Conservation (phyloP, 305 asterid genomes). For the Fraxinus sp. region DNA sequence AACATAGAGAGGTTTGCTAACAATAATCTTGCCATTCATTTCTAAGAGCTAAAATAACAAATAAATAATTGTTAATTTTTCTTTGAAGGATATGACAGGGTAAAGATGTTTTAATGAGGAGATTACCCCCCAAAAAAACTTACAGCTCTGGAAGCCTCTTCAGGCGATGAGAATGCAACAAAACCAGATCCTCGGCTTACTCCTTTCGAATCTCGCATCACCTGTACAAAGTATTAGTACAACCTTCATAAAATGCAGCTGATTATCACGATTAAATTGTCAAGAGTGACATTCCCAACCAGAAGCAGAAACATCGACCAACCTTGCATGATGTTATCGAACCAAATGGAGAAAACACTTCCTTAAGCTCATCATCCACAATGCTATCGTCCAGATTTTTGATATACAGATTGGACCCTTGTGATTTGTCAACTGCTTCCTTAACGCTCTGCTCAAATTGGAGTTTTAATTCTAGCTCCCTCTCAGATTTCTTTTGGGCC, state of each 20-base stretch:
- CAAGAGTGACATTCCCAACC: background rate
- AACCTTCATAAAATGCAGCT: background rate
- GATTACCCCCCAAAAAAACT: conserved; percentile 12
- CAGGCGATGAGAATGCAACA: conserved; percentile 87
- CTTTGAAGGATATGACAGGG: background rate
- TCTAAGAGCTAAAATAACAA: conserved; percentile 48
- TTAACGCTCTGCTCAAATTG: conserved; percentile 74
- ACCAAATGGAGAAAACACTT: conserved; percentile 74
- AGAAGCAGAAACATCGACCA: conserved; percentile 10
- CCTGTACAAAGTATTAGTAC: conserved; percentile 40
- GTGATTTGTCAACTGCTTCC: conserved; percentile 83
- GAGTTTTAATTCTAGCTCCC: conserved; percentile 69
- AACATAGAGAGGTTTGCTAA: conserved; percentile 68
- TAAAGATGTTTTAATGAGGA: background rate
- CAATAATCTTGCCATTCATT: conserved; percentile 68
- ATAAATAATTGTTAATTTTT: background rate
- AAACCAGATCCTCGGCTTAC: conserved; percentile 89
- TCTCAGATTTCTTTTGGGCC: conserved; percentile 92
- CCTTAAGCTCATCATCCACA: conserved; percentile 80
- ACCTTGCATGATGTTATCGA: conserved; percentile 94
- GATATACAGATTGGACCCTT: conserved; percentile 72
- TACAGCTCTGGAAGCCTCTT: conserved; percentile 83
- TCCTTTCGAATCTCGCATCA: conserved; percentile 87
- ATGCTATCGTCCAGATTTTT: conserved; percentile 82
- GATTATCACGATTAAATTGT: background rate